Evolutionary conservation across 2,329 filamentous ascomycete genomes (phyloP).

Genomic region (Aspergillus sp.): DNA sequence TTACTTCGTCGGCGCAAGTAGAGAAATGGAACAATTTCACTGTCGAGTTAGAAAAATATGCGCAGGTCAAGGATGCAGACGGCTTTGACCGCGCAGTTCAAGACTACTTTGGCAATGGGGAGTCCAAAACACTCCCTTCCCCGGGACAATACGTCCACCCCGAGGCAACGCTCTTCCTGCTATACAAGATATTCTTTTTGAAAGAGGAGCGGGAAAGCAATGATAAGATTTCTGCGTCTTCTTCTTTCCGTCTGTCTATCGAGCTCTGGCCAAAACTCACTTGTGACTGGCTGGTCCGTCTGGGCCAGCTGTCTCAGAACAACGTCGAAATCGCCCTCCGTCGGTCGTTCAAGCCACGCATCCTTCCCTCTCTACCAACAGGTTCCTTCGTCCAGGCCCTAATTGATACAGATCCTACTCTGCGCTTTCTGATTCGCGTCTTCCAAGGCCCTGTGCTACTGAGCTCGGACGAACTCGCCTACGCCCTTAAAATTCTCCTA

Average conservation of each 20-base stretch:
- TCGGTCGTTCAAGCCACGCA: constrained; percentile 24
- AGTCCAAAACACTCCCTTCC: constrained; percentile 15
- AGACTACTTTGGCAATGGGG: constrained; percentile 19
- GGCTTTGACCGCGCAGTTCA: constrained; percentile 30
- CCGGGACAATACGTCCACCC: constrained; percentile 25
- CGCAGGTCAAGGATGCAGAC: constrained; percentile 17
- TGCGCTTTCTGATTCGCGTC: constrained; percentile 30
- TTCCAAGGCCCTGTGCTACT: constrained; percentile 29
- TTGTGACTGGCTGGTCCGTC: constrained; percentile 35
- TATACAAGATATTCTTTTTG: constrained; percentile 33
- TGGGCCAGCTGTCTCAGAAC: constrained; percentile 30
- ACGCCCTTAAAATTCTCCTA: constrained; percentile 33
- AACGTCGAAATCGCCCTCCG: constrained; percentile 36
- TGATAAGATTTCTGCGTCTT: constrained; percentile 18
- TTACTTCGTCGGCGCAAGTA: constrained; percentile 24
- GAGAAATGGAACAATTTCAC: constrained; percentile 29
- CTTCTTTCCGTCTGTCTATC: constrained; percentile 22
- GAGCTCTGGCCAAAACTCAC: constrained; percentile 31
- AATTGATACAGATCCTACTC: constrained; percentile 30
- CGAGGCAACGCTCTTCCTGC: constrained; percentile 30
- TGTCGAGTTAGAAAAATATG: constrained; percentile 20
- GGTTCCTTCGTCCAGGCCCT: constrained; percentile 35
- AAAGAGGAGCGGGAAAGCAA: constrained; percentile 12
- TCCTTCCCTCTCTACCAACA: constrained; percentile 30
- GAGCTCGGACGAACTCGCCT: constrained; percentile 32